Evolutionary conservation across 768 basidiomycete genomes (phyloP), one percentile per base, ranked within the genome.

Genomic region (Scleroderma citrinum): DNA sequence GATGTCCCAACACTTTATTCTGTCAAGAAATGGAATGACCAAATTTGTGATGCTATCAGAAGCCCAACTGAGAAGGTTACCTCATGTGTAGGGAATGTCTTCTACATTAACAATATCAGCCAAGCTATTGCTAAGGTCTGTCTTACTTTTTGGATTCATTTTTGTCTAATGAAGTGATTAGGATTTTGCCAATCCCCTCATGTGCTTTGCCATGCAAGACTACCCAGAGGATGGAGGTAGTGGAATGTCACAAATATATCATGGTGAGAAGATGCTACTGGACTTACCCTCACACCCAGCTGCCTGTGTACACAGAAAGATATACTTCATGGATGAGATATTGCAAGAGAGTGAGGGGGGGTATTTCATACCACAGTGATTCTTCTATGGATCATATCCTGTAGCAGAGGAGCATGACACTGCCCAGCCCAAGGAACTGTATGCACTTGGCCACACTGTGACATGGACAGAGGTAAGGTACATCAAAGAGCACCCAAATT

Each of bases 261-360:
- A 42, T 17, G 14, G 40, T 1, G 23, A 42, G 13, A 42, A 42
- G 24, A 42, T 42, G 24, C 16, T 42, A n/a, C 23, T 14, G 7
- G 40, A 42, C 2, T 5, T 26, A 2, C 13, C 14, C 5, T 42
- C 40, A 16, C 40, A 21, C 4, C 38, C 38, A 2, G 24, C 40
- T n/a, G 24, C 26, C 4, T 2, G 16, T 2, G 14, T 42, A 13
- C 5, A 26, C 4, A 1, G 40, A 7, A 48, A 35, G 2, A 23
- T 65, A 35, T 60, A 50, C 36, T 66, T 52, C 36, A 39, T 58
- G 0, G 35, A 60, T 8, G 53, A 61, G 48, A n/a, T 65, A 0
- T 16, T 55, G 14, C 40, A 46, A 14, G 43, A 51, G 0, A 5
- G 1, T 0, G 21, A 21, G 1, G 39, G 47, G 2, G 16, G 0